Base-by-base conservation (phyloP, 1,284 basidiomycete genomes). In the Leccinum solheimii region DNA sequence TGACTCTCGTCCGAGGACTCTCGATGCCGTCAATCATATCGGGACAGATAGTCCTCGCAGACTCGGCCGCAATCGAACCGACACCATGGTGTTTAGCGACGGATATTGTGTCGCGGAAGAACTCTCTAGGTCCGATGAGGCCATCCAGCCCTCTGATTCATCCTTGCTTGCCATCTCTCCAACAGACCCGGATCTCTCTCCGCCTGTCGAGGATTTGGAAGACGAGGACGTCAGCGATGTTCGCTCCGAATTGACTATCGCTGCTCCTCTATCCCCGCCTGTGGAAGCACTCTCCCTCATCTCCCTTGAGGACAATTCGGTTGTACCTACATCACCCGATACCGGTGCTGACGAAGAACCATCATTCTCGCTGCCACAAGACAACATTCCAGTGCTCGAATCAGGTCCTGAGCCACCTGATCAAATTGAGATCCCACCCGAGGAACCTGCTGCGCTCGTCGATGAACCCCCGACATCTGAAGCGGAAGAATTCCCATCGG, bases 51-150 rank as follows among this genome's bases (percentile, higher is more conserved):
- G 83, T 72, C 81, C 86, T 51, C 74, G 85, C 16, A 83, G 79
- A 66, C 69, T 81, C 14, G 88, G 87, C 0, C 78, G 89, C 38
- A 83, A 73, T 64, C 76, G 89, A 58, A 92, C 89, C 16, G 90
- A 90, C 67, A 92, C 90, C 13, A 91, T 92, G 90, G 83, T 91
- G 21, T 83, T 85, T 67, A 85, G 82, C 66, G 88, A 90, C 57
- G 81, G 75, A 0, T 78, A 68, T 57, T 75, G 59, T 56, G 64
- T 81, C 50, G 73, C 72, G 5, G 81, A 83, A 61, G 81, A 83
- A 63, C 64, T 81, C 6, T 72, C 78, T 32, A 79, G 72, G 63
- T 64, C 60, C 52, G 73, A 73, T 14, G 69, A 68, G 16, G 51
- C n/a, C 50, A 36, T 6, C n/a, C 40, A 27, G 9, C 21, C 55